Conservation (phyloP, 2,329 filamentous ascomycete species). For the Penicillium crustosum region DNA sequence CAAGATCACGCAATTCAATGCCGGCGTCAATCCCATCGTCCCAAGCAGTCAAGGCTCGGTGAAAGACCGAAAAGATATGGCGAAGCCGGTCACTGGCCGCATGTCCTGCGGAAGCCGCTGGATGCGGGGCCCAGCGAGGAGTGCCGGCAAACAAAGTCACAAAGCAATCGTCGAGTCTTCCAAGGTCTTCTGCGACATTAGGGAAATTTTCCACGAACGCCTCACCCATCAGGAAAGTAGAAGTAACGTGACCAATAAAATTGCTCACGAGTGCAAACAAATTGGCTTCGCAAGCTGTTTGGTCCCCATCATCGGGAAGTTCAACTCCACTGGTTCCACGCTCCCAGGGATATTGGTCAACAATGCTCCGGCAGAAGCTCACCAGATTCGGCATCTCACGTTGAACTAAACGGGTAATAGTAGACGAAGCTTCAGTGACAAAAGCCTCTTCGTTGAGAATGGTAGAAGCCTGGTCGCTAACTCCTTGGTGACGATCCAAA, state of each 20-base stretch:
- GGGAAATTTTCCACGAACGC: conserved; percentile 55
- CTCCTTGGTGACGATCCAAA: conserved; percentile 34
- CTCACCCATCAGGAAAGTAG: conserved; percentile 53
- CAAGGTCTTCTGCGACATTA: conserved; percentile 55
- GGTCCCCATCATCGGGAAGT: conserved; percentile 40
- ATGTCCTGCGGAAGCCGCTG: conserved; percentile 51
- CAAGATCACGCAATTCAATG: conserved; percentile 48
- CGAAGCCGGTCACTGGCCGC: conserved; percentile 47
- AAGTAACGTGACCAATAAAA: conserved; percentile 54
- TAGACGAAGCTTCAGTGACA: conserved; percentile 43
- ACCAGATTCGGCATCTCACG: conserved; percentile 56
- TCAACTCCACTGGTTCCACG: conserved; percentile 47
- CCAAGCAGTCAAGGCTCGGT: conserved; percentile 44
- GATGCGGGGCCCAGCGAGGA: conserved; percentile 57
- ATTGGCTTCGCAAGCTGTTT: conserved; percentile 52
- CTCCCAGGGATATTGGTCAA: conserved; percentile 65
- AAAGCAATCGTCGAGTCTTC: conserved; percentile 56
- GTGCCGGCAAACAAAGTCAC: conserved; percentile 55
- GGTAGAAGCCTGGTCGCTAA: conserved; percentile 40
- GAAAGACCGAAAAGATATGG: conserved; percentile 43
- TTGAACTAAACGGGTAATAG: conserved; percentile 43
- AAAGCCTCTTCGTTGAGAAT: conserved; percentile 50
- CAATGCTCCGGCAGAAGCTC: conserved; percentile 58
- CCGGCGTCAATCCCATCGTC: conserved; percentile 46
- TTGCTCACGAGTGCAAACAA: conserved; percentile 56